Evolutionary conservation across 2,329 filamentous ascomycete genomes (phyloP).

Genomic region (Alternaria sp.): DNA sequence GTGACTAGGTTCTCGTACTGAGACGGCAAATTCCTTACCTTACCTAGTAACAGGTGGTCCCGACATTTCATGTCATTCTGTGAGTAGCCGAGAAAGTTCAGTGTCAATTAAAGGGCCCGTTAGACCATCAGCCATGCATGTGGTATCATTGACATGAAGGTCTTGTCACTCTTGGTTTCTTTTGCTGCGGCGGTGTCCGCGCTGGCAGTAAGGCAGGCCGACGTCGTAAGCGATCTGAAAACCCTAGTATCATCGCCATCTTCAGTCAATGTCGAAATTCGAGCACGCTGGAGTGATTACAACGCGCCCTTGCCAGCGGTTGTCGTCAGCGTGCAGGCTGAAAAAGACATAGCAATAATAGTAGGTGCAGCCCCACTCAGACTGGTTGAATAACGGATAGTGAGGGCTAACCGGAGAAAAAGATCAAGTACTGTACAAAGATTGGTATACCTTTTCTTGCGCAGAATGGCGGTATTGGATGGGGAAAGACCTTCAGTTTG

Average conservation of each 20-base stretch:
- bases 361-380: slow-evolving; percentile 17
- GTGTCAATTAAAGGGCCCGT: slow-evolving; percentile 10
- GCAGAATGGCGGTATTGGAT: slow-evolving; percentile 41
- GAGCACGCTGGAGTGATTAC: slow-evolving; percentile 35
- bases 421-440: slow-evolving; percentile 36
- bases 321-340: slow-evolving; percentile 30
- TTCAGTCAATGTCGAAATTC: slow-evolving; percentile 21
- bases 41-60: neutral
- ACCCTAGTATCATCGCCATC: slow-evolving; percentile 21
- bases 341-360: slow-evolving; percentile 30
- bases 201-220: slow-evolving; percentile 16
- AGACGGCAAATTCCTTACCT: neutral
- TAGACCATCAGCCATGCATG: slow-evolving; percentile 6
- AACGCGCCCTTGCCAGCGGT: slow-evolving; percentile 27
- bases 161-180: slow-evolving; percentile 20
- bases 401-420: slow-evolving; percentile 1
- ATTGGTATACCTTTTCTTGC: slow-evolving; percentile 33
- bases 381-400: neutral
- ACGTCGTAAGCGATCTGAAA: slow-evolving; percentile 24
- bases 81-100: slow-evolving; percentile 3
- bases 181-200: slow-evolving; percentile 21
- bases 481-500: slow-evolving; percentile 36
- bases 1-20: neutral
- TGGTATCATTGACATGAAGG: slow-evolving; percentile 22
- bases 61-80: neutral